These are phyloP conservation scores for Botryosphaeria dothidea DNA, from an alignment of 2,329 filamentous ascomycete species.

Conservation along the genomic window DNA sequence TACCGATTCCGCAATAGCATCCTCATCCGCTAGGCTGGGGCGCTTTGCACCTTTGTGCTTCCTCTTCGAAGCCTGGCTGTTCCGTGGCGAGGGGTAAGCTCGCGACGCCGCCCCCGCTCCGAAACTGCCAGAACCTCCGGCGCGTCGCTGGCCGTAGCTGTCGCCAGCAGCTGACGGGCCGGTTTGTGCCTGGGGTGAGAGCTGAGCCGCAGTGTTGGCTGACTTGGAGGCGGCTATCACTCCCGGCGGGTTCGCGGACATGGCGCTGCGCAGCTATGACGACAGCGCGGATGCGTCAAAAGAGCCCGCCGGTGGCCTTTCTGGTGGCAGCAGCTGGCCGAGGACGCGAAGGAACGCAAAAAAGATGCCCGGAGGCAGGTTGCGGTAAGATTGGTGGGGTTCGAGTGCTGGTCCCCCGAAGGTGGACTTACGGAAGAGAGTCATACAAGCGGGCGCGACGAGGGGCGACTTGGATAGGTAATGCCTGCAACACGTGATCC, in stretches of 20 bases:
- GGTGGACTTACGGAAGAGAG: conserved; percentile 19
- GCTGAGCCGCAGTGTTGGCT: conserved; percentile 36
- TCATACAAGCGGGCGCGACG: conserved; percentile 7
- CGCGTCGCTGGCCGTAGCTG: conserved; percentile 46
- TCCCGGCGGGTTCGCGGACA: conserved; percentile 48
- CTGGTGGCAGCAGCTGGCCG: not conserved
- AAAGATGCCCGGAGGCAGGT: not conserved
- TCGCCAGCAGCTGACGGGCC: conserved; percentile 45
- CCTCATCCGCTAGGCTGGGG: conserved; percentile 75
- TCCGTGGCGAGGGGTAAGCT: conserved; percentile 60
- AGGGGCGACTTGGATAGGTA: not conserved
- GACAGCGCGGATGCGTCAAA: not conserved
- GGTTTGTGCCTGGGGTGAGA: conserved; percentile 46
- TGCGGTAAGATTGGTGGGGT: not conserved
- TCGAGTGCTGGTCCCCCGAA: conserved; percentile 15
- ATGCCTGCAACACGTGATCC: conserved; percentile 1
- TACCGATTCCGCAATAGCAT: conserved; percentile 81
- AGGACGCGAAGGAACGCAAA: not conserved
- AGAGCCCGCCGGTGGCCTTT: not conserved
- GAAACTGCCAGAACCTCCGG: conserved; percentile 39
- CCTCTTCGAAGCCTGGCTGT: conserved; percentile 73
- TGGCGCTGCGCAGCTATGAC: conserved; percentile 25
- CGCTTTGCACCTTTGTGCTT: conserved; percentile 82
- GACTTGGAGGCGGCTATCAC: conserved; percentile 45
- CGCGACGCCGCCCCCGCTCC: conserved; percentile 40